Conservation (phyloP, 371 early-diverging fungal species). For the Rhizopus arrhizus region DNA sequence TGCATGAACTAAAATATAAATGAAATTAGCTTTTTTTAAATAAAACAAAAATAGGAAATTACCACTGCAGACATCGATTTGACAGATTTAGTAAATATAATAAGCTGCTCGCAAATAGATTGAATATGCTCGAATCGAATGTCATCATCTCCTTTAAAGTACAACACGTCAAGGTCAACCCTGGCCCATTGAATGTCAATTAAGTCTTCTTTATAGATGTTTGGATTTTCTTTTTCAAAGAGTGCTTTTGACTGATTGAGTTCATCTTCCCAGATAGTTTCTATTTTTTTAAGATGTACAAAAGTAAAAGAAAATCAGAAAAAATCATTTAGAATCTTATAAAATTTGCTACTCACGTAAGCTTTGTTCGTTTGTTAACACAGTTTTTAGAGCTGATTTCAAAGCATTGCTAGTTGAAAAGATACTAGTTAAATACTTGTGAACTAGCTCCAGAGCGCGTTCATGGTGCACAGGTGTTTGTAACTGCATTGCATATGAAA, state of each 20-base stretch:
- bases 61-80: conserved; percentile 18
- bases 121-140: background rate
- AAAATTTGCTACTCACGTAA: conserved; percentile 10
- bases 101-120: conserved; percentile 11
- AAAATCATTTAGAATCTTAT: background rate
- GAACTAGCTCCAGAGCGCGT: conserved; percentile 60
- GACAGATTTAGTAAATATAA: conserved; percentile 9
- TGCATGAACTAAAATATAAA: conserved; percentile 34
- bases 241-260: conserved; percentile 34
- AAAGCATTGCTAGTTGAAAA: conserved; percentile 25
- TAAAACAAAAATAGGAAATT: conserved; percentile 3
- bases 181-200: conserved; percentile 56
- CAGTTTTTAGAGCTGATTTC: conserved; percentile 23
- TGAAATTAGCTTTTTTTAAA: background rate
- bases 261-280: conserved; percentile 33
- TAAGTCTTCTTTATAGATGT: conserved; percentile 58
- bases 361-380: conserved; percentile 23
- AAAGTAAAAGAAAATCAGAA: background rate
- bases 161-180: conserved; percentile 29
- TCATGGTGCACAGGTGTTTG: conserved; percentile 49
- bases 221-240: conserved; percentile 57
- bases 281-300: conserved; percentile 4
- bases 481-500: conserved; percentile 55
- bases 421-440: conserved; percentile 38
- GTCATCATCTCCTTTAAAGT: background rate